Percentiles rank a stretch among this genome's conserved stretches.
These are phyloP conservation scores for Aspergillus glaucus DNA, from an alignment of 2,329 filamentous ascomycete species.

Conservation along the genomic window DNA sequence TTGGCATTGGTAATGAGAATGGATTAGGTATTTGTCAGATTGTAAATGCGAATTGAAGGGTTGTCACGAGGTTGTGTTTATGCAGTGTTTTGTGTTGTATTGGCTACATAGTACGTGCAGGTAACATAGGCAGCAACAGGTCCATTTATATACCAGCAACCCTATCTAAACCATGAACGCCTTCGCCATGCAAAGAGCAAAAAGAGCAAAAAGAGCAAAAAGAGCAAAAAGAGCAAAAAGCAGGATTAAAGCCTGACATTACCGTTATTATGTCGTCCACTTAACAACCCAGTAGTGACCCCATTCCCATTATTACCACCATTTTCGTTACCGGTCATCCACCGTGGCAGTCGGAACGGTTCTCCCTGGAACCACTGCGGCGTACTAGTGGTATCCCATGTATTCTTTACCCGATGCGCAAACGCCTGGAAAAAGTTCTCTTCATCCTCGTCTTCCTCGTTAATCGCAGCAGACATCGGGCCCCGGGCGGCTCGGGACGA, in stretches of 20 bases:
- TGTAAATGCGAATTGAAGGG: too few species aligned
- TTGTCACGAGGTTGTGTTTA: too few species aligned
- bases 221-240: slow-evolving; percentile 2
- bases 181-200: slow-evolving; percentile 18
- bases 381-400: slow-evolving; percentile 73
- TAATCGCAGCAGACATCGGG: slow-evolving; percentile 36
- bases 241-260: slow-evolving; percentile 31
- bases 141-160: slow-evolving; percentile 1
- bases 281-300: slow-evolving; percentile 34
- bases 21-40: too few species aligned
- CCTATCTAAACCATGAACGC: slow-evolving; percentile 12
- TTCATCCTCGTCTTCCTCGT: slow-evolving; percentile 57
- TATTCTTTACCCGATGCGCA: slow-evolving; percentile 82
- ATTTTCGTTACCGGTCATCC: slow-evolving; percentile 57
- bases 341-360: slow-evolving; percentile 69
- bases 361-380: slow-evolving; percentile 77
- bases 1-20: too few species aligned
- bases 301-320: slow-evolving; percentile 17
- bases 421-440: slow-evolving; percentile 80
- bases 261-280: slow-evolving; percentile 34
- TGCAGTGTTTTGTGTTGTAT: too few species aligned
- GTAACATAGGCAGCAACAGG: not conserved
- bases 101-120: too few species aligned
- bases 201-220: slow-evolving; percentile 7
- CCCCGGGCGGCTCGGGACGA: slow-evolving; percentile 25